phyloP scores from a whole-genome alignment of 805 yeast species.

The Myxozyma melibiosi region DNA sequence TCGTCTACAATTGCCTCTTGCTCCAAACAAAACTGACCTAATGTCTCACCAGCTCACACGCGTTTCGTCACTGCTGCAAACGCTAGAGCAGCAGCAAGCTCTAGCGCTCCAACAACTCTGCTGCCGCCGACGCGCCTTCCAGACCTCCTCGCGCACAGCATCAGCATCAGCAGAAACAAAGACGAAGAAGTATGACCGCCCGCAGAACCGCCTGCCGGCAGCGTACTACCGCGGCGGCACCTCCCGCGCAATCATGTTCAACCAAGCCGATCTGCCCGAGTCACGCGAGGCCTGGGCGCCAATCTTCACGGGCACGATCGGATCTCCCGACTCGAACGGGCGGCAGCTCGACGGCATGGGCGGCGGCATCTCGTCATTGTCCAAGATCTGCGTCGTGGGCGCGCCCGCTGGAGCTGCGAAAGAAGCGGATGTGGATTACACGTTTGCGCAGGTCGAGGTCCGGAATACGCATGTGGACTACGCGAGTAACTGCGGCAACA shows the following conservation, averaged over 20 bases:
- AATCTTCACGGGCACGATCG: slow-evolving; percentile 10
- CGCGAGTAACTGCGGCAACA: slow-evolving; percentile 18
- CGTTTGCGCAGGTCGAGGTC: slow-evolving; percentile 12
- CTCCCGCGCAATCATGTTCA: slow-evolving; percentile 18
- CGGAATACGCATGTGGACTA: slow-evolving; percentile 12
- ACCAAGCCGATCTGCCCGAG: slow-evolving; percentile 6
- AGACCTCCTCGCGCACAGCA: not conserved
- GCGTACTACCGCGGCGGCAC: slow-evolving; percentile 22
- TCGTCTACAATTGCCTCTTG: no score
- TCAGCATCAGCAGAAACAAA: no score
- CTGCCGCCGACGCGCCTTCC: not conserved
- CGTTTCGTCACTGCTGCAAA: no score
- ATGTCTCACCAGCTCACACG: not conserved
- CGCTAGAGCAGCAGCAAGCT: no score
- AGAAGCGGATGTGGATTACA: slow-evolving; percentile 17
- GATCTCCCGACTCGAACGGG: slow-evolving; percentile 16
- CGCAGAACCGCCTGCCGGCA: slow-evolving; percentile 12
- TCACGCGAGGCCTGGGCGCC: slow-evolving; percentile 9
- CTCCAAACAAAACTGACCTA: not conserved
- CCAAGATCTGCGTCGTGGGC: slow-evolving; percentile 16
- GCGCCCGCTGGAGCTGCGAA: not conserved
- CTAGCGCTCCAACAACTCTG: no score
- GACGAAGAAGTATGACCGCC: not conserved
- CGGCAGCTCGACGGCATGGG: slow-evolving; percentile 22
- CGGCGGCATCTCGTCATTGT: slow-evolving; percentile 16